A percentile compares a stretch with the other conserved stretches of the same genome.
These are phyloP conservation scores for Chaetomium sp. DNA, from an alignment of 2,329 filamentous ascomycete species.

Conservation along the genomic window DNA sequence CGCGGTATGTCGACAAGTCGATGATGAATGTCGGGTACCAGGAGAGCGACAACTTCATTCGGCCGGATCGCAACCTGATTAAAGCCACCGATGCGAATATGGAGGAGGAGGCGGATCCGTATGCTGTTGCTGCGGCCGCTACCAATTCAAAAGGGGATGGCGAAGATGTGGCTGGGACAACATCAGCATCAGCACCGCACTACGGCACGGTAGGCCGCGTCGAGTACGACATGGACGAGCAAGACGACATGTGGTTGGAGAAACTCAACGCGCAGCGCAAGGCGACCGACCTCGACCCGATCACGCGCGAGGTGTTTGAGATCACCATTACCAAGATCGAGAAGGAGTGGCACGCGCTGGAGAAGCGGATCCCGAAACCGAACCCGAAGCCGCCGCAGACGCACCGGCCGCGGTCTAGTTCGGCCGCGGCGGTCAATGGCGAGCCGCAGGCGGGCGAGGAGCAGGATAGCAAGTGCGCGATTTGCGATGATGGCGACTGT, in stretches of 20 bases:
- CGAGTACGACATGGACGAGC: constrained; percentile 99
- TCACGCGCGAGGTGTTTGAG: constrained; percentile 91
- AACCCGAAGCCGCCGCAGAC: constrained; percentile 95
- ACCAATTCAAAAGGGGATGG: constrained; percentile 45
- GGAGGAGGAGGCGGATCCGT: constrained; percentile 51
- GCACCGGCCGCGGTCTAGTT: constrained; percentile 85
- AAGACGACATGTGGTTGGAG: constrained; percentile 94
- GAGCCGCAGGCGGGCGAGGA: constrained; percentile 84
- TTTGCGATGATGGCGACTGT: constrained; percentile 98
- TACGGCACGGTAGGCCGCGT: constrained; percentile 65
- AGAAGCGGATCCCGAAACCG: constrained; percentile 94
- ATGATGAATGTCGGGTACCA: constrained; percentile 97
- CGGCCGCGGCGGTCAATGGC: constrained; percentile 89
- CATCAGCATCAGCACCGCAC: constrained; percentile 38
- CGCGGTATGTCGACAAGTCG: constrained; percentile 88
- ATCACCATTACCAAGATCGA: constrained; percentile 99
- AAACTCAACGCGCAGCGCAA: constrained; percentile 73
- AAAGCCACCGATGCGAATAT: constrained; percentile 54
- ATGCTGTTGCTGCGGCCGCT: too few relatives aligned
- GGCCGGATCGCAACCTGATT: constrained; percentile 66
- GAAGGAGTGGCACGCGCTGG: constrained; percentile 94
- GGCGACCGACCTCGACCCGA: constrained; percentile 66
- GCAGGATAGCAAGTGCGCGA: constrained; percentile 93
- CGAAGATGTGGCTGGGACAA: constrained; percentile 37
- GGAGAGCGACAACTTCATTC: constrained; percentile 82